Evolutionary conservation across 202 grass and related monocot species (phyloP), one percentile per base, ranked within the genome.

Genomic region (Zoysia matrella): DNA sequence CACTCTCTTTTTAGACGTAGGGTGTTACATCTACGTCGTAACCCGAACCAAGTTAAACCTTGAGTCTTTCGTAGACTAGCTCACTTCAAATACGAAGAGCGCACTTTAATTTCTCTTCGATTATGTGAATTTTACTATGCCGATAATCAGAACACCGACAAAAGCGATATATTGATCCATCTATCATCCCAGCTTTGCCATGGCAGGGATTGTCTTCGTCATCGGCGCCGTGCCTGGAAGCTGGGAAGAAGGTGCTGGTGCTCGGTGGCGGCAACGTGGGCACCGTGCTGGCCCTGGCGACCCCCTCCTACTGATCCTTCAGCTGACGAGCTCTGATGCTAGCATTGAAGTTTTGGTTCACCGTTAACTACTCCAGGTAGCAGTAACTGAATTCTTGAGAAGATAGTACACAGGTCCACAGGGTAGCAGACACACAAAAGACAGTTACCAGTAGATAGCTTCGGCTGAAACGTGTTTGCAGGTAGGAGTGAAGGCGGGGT

Each of bases 231-330:
- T 11, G 80, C 44, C 67, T 60, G 56, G 56, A 64, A 46, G 74
- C 61, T 0, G 61, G n/a, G 56, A 85, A 71, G 53, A 70, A 60
- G 41, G 43, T 50, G 22, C 22, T 30, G 22, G 22, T 30, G 22
- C 22, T 30, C 22, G 22, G 22, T 30, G 0, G 22, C 22, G 57
- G 66, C 7, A 11, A 42, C 7, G 71, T 90, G 7, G 67, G 60
- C 72, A 93, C 88, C 0, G 82, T 88, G 8, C 82, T 93, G 77
- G 70, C 75, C 30, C 52, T 93, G 30, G 88, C 82, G 44, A 87
- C 78, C 8, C 74, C 76, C 22, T 75, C 82, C 18, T 86, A 86
- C 83, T 88, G 72, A 84, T 48, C 30, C 2, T 60, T n/a, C 47
- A 2, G 45, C 80, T 51, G 65, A 42, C 15, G 11, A 65, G 58